Evolutionary conservation across 1,139 yeast genomes (phyloP).

Genomic region (Tardiomyces digboiensis): DNA sequence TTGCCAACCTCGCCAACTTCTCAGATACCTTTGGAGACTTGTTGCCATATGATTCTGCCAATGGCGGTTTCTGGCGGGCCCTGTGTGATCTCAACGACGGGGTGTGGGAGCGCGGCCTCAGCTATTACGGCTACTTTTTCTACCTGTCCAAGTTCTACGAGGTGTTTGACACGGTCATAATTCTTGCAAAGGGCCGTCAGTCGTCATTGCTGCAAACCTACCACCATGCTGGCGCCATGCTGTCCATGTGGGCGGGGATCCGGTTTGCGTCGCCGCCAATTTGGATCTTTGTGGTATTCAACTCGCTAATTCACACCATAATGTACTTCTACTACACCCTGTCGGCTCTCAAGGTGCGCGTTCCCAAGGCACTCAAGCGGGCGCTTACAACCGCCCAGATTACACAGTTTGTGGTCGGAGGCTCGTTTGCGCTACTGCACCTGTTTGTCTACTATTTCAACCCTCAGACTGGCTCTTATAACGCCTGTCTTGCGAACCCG

Average conservation of each 20-base stretch:
- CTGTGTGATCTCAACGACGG: conserved; percentile 57
- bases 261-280: conserved; percentile 67
- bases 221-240: conserved; percentile 78
- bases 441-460: conserved; percentile 54
- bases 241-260: conserved; percentile 78
- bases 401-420: conserved; percentile 62
- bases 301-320: conserved; percentile 65
- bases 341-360: conserved; percentile 49
- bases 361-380: conserved; percentile 51
- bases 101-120: conserved; percentile 47
- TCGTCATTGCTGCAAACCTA: conserved; percentile 63
- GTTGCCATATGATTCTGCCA: conserved; percentile 1
- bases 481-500: conserved; percentile 47
- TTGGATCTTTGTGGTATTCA: conserved; percentile 76
- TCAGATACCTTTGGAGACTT: conserved; percentile 3
- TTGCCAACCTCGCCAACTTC: conserved; percentile 22
- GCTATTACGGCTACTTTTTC: conserved; percentile 57
- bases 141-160: conserved; percentile 68
- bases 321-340: conserved; percentile 69
- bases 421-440: conserved; percentile 55
- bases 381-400: conserved; percentile 61
- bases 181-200: conserved; percentile 60
- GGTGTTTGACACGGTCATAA: conserved; percentile 59
- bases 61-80: conserved; percentile 42
- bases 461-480: conserved; percentile 34